These are phyloP conservation scores for Spironucleus salmonicida DNA, from an alignment of 208 protist genomes.

Conservation along the genomic window DNA sequence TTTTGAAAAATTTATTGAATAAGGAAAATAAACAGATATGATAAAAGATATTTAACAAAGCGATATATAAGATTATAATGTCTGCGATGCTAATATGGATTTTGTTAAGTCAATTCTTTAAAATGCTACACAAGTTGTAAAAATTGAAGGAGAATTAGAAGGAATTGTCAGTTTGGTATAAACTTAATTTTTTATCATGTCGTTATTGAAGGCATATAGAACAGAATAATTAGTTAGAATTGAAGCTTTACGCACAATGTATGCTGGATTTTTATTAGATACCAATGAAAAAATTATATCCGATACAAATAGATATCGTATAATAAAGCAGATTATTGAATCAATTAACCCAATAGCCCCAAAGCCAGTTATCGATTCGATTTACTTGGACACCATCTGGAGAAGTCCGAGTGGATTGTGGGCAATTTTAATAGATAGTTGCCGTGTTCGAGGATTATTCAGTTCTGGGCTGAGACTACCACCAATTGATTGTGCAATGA, in stretches of 20 bases:
- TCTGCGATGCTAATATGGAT: no score
- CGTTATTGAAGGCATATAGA: slow-evolving; percentile 15
- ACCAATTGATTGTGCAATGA: slow-evolving; percentile 15
- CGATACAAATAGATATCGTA: not conserved
- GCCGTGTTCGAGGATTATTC: slow-evolving; percentile 3
- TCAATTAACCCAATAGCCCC: slow-evolving; percentile 1
- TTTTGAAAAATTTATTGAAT: slow-evolving; percentile 12
- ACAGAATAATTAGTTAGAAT: not conserved
- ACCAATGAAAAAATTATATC: no score
- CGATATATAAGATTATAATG: no score
- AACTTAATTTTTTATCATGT: not conserved
- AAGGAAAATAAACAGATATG: not conserved
- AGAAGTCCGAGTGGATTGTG: slow-evolving; percentile 17
- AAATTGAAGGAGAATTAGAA: not conserved
- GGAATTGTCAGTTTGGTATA: not conserved
- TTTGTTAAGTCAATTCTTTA: not conserved
- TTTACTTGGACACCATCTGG: slow-evolving; percentile 23
- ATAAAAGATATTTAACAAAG: no score
- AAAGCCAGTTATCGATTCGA: not conserved
- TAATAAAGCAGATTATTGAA: not conserved
- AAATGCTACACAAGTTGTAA: not conserved
- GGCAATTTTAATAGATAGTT: not conserved
- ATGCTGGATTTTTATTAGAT: slow-evolving; percentile 6
- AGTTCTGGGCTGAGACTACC: not conserved
- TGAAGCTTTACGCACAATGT: slow-evolving; percentile 10